Evolutionary conservation across 768 basidiomycete genomes (phyloP).

Genomic region (Agaricus bisporus): DNA sequence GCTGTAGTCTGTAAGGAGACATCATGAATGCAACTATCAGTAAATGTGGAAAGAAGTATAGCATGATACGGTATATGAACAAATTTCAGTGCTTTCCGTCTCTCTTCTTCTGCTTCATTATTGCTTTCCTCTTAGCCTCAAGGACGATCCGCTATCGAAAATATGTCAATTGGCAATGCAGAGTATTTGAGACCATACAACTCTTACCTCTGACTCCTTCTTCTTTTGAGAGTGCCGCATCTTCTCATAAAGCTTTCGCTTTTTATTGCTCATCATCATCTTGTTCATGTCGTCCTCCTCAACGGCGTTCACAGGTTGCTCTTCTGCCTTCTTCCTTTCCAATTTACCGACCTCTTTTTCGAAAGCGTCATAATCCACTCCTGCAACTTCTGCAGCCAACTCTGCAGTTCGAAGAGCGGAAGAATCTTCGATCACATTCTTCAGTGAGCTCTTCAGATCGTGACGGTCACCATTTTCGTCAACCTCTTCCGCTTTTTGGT

Average conservation of each 20-base stretch:
- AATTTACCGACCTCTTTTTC: constrained; percentile 68
- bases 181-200: background rate
- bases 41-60: too few relatives aligned
- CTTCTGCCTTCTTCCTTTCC: constrained; percentile 30
- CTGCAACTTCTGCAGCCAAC: constrained; percentile 85
- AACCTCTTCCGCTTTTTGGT: constrained; percentile 18
- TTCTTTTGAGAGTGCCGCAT: constrained; percentile 85
- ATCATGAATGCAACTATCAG: too few relatives aligned
- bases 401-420: constrained; percentile 80
- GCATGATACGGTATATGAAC: background rate
- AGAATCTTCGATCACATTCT: constrained; percentile 35
- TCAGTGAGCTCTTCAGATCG: constrained; percentile 2
- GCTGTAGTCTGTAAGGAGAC: too few relatives aligned
- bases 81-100: constrained; percentile 24
- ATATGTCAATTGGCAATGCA: background rate
- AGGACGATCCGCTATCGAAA: constrained; percentile 49
- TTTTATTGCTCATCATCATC: constrained; percentile 97
- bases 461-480: constrained; percentile 12
- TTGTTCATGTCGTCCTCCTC: constrained; percentile 87
- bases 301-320: constrained; percentile 27
- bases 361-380: constrained; percentile 74
- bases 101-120: constrained; percentile 42
- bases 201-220: constrained; percentile 70
- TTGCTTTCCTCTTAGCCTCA: constrained; percentile 48
- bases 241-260: constrained; percentile 88